Base-by-base conservation (phyloP, 345 rosid species). In the Citrus unshiu region DNA sequence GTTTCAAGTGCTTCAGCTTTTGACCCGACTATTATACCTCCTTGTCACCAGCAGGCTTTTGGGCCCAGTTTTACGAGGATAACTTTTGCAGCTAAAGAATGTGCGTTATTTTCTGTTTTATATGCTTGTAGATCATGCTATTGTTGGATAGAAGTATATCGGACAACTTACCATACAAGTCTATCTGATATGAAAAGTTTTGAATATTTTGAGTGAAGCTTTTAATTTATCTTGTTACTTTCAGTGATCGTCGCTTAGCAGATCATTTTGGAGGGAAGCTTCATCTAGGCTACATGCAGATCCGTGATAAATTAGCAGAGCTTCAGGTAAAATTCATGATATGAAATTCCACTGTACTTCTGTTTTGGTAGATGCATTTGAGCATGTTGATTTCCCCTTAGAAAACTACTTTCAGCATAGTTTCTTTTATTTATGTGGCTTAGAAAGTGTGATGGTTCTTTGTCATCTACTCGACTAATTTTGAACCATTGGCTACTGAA, bases 1-100 rank as follows among this genome's bases (percentile, higher is more conserved):
- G 91, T 91, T 94, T 94, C 84, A 91, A 89, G 91, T 93, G 88
- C 89, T 87, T 94, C 93, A 89, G 89, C 88, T 90, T 94, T 97
- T 94, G 97, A 93, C 91, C 91, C 83, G 83, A 83, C 85, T 90
- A 87, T 90, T 90, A 93, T 88, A 87, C 97, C 97, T 92, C 97
- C 98, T 93, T 93, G 90, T 88, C 89, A 94, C 95, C 98, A 97
- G 98, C 98, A 94, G 98, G 98, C 99, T 97, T 89, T 94, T 92
- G 98, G 96, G 98, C 98, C 98, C 97, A 90, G 94, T 94, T 91
- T 94, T 94, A 89, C 97, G 94, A 88, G 99, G 99, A 94, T 93
- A 82, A 94, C 98, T 97, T 94, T 93, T 97, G 98, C 94, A 93
- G 99, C 98, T 93, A 88, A 88, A 93, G 90, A 93, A 97, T 92